Conservation (phyloP, 495 filamentous ascomycete genomes). For the Penicillium maclennaniae region DNA sequence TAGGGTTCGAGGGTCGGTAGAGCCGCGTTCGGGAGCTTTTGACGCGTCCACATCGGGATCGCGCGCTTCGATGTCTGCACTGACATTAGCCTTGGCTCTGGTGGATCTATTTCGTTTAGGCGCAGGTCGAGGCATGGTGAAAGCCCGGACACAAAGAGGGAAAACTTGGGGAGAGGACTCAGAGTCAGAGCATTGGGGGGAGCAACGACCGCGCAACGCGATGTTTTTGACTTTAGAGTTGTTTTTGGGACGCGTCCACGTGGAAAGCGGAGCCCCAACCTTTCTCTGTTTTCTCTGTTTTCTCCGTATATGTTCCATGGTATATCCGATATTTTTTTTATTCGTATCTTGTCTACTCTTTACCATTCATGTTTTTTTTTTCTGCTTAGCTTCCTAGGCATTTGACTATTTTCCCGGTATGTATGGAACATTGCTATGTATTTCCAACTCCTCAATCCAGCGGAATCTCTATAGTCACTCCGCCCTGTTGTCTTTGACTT, state of each 20-base stretch:
- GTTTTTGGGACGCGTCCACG: slow-evolving; percentile 25
- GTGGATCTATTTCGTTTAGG: slow-evolving; percentile 35
- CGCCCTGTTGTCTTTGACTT: no score
- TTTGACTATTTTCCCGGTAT: no score
- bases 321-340: no score
- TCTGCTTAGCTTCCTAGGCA: no score
- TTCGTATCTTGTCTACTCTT: no score
- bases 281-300: no score
- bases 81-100: background rate
- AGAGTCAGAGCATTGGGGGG: slow-evolving; percentile 1
- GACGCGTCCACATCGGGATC: slow-evolving; percentile 6
- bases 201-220: no score
- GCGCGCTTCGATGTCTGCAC: slow-evolving; percentile 3
- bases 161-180: background rate
- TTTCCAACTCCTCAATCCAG: no score
- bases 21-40: slow-evolving; percentile 15
- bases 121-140: slow-evolving; percentile 42
- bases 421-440: no score
- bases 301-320: slow-evolving; percentile 19
- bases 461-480: no score
- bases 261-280: slow-evolving; percentile 52
- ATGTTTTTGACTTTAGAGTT: slow-evolving; percentile 5
- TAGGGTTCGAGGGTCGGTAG: slow-evolving; percentile 19
- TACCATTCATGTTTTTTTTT: no score
- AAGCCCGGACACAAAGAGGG: background rate